A percentile compares a stretch with the other conserved stretches of the same genome.
Evolutionary conservation across 768 basidiomycete species (phyloP).

Genomic region (Crassisporium funariophilum): DNA sequence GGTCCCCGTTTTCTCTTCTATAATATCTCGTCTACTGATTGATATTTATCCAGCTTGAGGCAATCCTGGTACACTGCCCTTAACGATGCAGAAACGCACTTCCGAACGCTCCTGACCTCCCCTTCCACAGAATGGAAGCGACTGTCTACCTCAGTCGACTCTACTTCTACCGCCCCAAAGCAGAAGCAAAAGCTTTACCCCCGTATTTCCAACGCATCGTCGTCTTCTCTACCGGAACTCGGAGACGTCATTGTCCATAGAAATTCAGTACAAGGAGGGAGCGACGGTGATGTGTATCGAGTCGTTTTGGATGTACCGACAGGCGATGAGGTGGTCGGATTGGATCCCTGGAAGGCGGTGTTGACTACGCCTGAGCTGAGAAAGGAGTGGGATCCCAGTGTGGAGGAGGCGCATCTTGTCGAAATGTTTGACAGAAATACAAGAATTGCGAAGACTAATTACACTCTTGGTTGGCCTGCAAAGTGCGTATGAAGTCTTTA

Average conservation of each 20-base stretch:
- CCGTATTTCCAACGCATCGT: conserved; percentile 44
- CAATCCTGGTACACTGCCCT: conserved; percentile 83
- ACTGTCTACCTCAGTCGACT: conserved; percentile 48
- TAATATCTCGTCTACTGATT: not conserved
- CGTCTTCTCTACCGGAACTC: conserved; percentile 51
- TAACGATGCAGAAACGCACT: conserved; percentile 71
- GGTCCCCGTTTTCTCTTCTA: conserved; percentile 14
- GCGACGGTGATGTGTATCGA: conserved; percentile 80
- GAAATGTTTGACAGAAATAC: conserved; percentile 88
- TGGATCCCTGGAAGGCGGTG: conserved; percentile 82
- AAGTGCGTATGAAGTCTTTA: conserved; percentile 61
- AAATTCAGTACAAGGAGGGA: conserved; percentile 62
- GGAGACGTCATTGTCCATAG: conserved; percentile 80
- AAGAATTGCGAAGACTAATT: conserved; percentile 87
- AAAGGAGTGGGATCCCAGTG: conserved; percentile 93
- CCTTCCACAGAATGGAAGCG: conserved; percentile 83
- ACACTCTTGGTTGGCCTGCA: conserved; percentile 94
- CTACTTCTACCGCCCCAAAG: conserved; percentile 35
- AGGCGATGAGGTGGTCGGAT: conserved; percentile 58
- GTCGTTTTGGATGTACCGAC: conserved; percentile 78
- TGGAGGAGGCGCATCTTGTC: conserved; percentile 78
- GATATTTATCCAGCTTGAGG: conserved; percentile 55
- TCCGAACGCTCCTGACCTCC: conserved; percentile 76
- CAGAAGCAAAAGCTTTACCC: conserved; percentile 75
- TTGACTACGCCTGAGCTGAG: conserved; percentile 85